Base-by-base conservation (phyloP, 805 yeast genomes). In the Saturnispora bothae region DNA sequence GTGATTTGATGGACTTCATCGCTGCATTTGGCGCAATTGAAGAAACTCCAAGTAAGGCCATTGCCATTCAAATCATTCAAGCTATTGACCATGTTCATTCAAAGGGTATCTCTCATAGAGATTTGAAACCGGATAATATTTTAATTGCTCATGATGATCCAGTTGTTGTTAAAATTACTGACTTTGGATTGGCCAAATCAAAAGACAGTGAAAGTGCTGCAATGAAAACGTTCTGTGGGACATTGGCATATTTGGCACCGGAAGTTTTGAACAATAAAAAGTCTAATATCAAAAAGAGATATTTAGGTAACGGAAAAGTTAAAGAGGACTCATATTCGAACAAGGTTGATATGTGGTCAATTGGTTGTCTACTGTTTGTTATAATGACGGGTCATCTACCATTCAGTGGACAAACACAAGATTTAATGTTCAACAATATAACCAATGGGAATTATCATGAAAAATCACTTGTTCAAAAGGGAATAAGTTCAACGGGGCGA, bases 141-240 rank as follows among this genome's bases (percentile, higher is more conserved):
- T 64, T 92, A 40, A 85, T 92, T 40, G 85, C 84, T 50, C 82
- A 78, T 52, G 94, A 85, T 53, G 92, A 84, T 52, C 97, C 96
- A 1, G 92, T 88, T 4, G 57, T 76, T 14, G 79, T 92, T n/a
- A 92, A 92, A 54, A 83, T 92, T 28, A 83, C 96, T 3, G 99
- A 92, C 61, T 92, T 92, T 61, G 99, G 99, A 0, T 65, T 92
- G 32, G 98, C 98, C 0, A 92, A 92, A 59, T 77, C 85, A 20
- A 77, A 86, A 45, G 92, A 81, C 41, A 77, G 76, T 38, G 81
- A 86, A 8, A 76, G 95, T 2, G 76, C 82, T 45, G 15, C 15
- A n/a, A 79, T 92, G 82, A 88, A 85, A 56, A 89, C 99, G 0
- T 92, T 92, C 51, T 92, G 99, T 61, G 99, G 99, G 1, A 92